Conservation (phyloP, 129 eudicot genomes). For the Lactuca saligna region DNA sequence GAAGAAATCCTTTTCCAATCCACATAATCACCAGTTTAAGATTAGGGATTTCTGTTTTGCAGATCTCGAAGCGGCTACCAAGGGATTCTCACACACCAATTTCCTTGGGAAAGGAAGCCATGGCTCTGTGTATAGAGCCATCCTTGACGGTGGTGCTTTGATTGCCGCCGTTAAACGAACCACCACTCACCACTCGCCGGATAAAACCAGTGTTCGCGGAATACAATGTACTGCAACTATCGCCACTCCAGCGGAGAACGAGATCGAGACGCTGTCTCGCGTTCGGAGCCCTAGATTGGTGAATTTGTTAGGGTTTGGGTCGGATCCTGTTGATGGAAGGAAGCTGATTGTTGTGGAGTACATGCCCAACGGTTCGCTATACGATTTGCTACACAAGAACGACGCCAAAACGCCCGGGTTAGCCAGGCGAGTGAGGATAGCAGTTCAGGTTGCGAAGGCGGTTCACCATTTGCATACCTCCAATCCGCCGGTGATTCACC, state of each 20-base stretch:
- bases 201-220: not conserved
- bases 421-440: conserved; percentile 56
- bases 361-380: conserved; percentile 85
- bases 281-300: conserved; percentile 66
- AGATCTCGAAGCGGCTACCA: conserved; percentile 65
- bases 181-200: conserved; percentile 12
- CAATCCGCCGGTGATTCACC: conserved; percentile 83
- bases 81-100: conserved; percentile 48
- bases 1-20: conserved; percentile 17
- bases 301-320: conserved; percentile 61
- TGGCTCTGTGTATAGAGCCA: conserved; percentile 65
- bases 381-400: conserved; percentile 53
- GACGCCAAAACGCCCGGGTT: conserved; percentile 41
- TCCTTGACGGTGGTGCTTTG: conserved; percentile 36
- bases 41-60: conserved; percentile 45
- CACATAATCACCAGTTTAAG: conserved; percentile 16
- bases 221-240: conserved; percentile 8
- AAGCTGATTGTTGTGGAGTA: conserved; percentile 64
- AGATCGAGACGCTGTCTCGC: conserved; percentile 69
- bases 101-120: conserved; percentile 91
- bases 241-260: conserved; percentile 61
- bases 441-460: conserved; percentile 68
- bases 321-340: conserved; percentile 29
- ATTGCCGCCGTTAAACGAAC: conserved; percentile 64
- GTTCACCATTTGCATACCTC: conserved; percentile 56